Evolutionary conservation across 768 basidiomycete genomes (phyloP).

Genomic region (Boletellus sp.): DNA sequence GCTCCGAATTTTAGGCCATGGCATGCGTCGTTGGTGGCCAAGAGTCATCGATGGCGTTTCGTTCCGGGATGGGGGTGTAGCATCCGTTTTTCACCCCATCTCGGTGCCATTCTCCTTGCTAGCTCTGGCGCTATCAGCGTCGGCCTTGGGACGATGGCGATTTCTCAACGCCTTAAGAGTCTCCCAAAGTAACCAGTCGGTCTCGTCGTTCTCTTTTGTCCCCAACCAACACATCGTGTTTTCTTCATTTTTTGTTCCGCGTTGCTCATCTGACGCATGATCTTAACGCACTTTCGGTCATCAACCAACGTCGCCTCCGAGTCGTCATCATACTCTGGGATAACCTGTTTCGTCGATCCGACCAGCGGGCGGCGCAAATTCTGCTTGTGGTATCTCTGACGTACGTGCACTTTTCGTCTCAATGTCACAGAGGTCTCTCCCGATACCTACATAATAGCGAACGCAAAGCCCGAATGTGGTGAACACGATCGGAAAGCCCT

Average conservation of each 20-base stretch:
- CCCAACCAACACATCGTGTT: not conserved
- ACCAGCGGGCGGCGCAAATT: conserved; percentile 94
- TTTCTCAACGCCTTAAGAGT: conserved; percentile 75
- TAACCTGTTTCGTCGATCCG: conserved; percentile 89
- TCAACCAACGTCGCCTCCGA: conserved; percentile 95
- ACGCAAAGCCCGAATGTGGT: conserved; percentile 95
- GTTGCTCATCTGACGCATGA: conserved; percentile 25
- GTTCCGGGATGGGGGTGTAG: too few relatives aligned
- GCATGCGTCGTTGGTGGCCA: too few relatives aligned
- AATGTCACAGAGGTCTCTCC: not conserved
- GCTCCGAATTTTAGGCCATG: too few relatives aligned
- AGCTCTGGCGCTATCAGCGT: conserved; percentile 98
- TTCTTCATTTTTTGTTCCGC: too few relatives aligned
- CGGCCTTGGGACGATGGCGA: conserved; percentile 86
- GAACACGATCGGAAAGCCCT: conserved; percentile 88
- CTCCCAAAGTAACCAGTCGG: conserved; percentile 88
- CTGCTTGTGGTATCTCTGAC: conserved; percentile 93
- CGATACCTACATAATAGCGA: conserved; percentile 46
- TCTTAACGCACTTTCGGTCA: conserved; percentile 85
- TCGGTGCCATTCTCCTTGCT: too few relatives aligned
- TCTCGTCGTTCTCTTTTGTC: conserved; percentile 1
- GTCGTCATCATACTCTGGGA: conserved; percentile 97
- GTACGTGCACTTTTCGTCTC: conserved; percentile 43
- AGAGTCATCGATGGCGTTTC: too few relatives aligned
- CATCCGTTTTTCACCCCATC: too few relatives aligned